These are phyloP conservation scores for Pyrenophora graminea DNA, from an alignment of 2,329 filamentous ascomycete species.

Conservation along the genomic window DNA sequence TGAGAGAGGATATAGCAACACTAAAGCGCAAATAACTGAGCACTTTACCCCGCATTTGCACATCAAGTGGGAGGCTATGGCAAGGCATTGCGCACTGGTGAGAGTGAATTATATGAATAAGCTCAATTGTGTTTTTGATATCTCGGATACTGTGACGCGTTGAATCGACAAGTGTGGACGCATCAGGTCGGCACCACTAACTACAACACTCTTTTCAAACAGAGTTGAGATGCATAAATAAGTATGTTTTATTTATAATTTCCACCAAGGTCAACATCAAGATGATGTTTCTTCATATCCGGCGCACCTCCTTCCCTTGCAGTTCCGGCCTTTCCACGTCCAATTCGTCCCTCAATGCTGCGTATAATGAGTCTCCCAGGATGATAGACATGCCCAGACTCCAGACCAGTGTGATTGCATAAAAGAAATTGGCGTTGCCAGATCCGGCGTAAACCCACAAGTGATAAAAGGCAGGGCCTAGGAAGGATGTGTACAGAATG, in stretches of 20 bases:
- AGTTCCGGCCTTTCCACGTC: slow-evolving; percentile 90
- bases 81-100: neutral
- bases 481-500: slow-evolving; percentile 82
- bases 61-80: neutral
- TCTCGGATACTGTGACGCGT: neutral
- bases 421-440: slow-evolving; percentile 99
- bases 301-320: slow-evolving; percentile 82
- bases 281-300: slow-evolving; percentile 63
- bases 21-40: slow-evolving; percentile 2
- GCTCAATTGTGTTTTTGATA: neutral
- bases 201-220: too few species aligned
- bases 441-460: slow-evolving; percentile 98
- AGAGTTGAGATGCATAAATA: too few species aligned
- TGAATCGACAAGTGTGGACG: too few species aligned
- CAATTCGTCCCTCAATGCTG: slow-evolving; percentile 88
- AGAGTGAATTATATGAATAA: neutral
- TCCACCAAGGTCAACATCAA: neutral
- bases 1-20: slow-evolving; percentile 12
- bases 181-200: too few species aligned
- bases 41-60: slow-evolving; percentile 4
- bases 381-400: slow-evolving; percentile 85
- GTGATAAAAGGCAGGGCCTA: slow-evolving; percentile 94
- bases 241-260: too few species aligned
- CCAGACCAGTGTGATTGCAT: slow-evolving; percentile 99
- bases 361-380: slow-evolving; percentile 85